Conservation (phyloP, 2,329 filamentous ascomycete species). For the Neopestalotiopsis rosae region DNA sequence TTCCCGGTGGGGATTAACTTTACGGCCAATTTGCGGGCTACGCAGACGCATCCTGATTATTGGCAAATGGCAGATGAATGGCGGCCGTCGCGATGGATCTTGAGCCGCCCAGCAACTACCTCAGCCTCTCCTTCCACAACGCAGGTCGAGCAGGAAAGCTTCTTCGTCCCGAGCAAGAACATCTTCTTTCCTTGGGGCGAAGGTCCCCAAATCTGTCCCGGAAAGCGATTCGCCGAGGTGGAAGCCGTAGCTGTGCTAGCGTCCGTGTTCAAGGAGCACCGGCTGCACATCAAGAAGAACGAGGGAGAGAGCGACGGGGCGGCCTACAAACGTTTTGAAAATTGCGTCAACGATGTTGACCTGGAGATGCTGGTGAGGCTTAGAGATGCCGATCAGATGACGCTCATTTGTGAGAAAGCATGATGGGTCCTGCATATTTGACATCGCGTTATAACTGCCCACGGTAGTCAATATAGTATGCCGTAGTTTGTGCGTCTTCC, state of each 20-base stretch:
- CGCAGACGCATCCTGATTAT: constrained; percentile 23
- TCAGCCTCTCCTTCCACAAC: not conserved
- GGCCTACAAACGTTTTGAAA: constrained; percentile 11
- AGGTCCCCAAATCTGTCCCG: constrained; percentile 28
- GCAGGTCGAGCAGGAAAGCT: constrained; percentile 17
- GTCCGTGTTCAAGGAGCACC: not conserved
- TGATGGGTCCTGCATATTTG: not conserved
- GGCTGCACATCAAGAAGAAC: constrained; percentile 13
- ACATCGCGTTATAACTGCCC: too few relatives aligned
- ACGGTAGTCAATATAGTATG: too few relatives aligned
- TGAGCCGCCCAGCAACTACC: constrained; percentile 3
- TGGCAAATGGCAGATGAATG: constrained; percentile 20
- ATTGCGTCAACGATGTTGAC: constrained; percentile 27
- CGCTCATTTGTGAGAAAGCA: constrained; percentile 12
- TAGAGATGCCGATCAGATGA: constrained; percentile 25
- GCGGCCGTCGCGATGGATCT: constrained; percentile 20
- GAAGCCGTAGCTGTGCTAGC: constrained; percentile 28
- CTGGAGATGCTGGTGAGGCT: constrained; percentile 27
- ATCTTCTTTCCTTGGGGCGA: constrained; percentile 29
- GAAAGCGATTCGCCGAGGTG: constrained; percentile 29
- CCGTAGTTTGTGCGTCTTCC: too few relatives aligned
- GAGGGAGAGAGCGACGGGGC: constrained; percentile 21
- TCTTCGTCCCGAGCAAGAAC: constrained; percentile 18
- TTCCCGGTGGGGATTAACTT: not conserved
- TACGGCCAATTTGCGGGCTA: constrained; percentile 18